A percentile compares a stretch with the other conserved stretches of the same genome.
Evolutionary conservation across 306 rosid species (phyloP).

Genomic region (Lathyrus sativus): DNA sequence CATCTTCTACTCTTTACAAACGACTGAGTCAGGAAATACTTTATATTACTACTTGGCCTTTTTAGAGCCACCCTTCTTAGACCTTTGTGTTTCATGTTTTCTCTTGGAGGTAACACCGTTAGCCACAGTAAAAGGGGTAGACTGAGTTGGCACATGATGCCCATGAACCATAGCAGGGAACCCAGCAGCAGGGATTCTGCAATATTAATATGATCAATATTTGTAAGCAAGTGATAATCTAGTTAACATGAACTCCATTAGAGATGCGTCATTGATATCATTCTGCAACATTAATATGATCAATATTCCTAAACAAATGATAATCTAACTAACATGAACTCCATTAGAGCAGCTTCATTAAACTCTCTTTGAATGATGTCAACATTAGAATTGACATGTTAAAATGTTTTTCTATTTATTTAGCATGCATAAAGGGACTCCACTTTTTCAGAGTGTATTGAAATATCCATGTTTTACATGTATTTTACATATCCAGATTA

Average conservation of each 20-base stretch:
- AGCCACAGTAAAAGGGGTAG: slow-evolving; percentile 49
- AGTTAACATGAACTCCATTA: slow-evolving; percentile 18
- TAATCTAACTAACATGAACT: slow-evolving; percentile 15
- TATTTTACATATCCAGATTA: slow-evolving; percentile 8
- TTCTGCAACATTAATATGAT: slow-evolving; percentile 10
- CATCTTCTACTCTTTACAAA: slow-evolving; percentile 65
- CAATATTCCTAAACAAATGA: slow-evolving; percentile 28
- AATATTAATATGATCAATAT: slow-evolving; percentile 26
- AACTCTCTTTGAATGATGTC: slow-evolving; percentile 5
- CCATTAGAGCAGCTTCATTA: slow-evolving; percentile 16
- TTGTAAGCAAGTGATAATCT: slow-evolving; percentile 20
- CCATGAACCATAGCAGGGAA: slow-evolving; percentile 99
- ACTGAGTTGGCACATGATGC: slow-evolving; percentile 65
- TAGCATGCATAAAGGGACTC: background rate
- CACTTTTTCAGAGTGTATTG: background rate
- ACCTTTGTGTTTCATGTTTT: slow-evolving; percentile 44
- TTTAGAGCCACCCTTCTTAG: slow-evolving; percentile 57
- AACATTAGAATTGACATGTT: slow-evolving; percentile 19
- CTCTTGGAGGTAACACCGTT: slow-evolving; percentile 46
- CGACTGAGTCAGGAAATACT: slow-evolving; percentile 37
- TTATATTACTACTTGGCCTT: slow-evolving; percentile 51
- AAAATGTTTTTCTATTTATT: slow-evolving; percentile 7
- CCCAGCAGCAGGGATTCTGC: slow-evolving; percentile 92
- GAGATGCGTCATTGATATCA: background rate
- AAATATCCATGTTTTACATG: slow-evolving; percentile 5